phyloP scores from a whole-genome alignment of 768 basidiomycete genomes.

The Mrakia frigida region DNA sequence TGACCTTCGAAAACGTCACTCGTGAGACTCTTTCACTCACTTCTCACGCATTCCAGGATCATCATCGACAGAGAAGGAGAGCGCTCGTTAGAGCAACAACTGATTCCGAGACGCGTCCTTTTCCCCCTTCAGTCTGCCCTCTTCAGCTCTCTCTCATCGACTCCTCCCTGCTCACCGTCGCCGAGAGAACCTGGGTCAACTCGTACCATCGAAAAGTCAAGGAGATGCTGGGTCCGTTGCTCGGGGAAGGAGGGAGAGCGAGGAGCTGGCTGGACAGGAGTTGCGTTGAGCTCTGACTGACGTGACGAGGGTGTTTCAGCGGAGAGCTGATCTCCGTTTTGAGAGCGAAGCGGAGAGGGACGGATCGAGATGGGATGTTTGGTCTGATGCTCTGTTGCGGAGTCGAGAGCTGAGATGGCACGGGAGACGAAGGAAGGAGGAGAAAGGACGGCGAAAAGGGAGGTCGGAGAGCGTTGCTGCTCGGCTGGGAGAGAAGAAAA shows the following conservation, averaged over 20 bases:
- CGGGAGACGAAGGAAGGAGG: too few species aligned
- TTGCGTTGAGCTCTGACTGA: conserved; percentile 36
- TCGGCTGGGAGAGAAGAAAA: too few species aligned
- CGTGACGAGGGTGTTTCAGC: background rate
- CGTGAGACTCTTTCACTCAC: conserved; percentile 49
- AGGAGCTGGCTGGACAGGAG: conserved; percentile 44
- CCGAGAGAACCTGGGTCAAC: conserved; percentile 82
- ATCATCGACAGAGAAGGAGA: background rate
- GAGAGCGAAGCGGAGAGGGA: background rate
- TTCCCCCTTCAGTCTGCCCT: conserved; percentile 54
- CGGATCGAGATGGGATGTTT: too few species aligned
- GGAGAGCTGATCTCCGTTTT: background rate
- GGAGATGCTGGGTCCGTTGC: conserved; percentile 65
- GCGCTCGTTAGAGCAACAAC: background rate
- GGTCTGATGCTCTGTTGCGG: too few species aligned
- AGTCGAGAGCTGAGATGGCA: too few species aligned
- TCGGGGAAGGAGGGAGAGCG: conserved; percentile 55
- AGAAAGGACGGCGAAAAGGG: too few species aligned
- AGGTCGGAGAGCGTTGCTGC: too few species aligned
- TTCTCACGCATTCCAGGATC: background rate
- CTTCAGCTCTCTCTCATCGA: conserved; percentile 89
- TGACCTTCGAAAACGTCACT: conserved; percentile 82
- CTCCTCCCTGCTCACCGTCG: conserved; percentile 71
- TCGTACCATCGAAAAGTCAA: conserved; percentile 71
- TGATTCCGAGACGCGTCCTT: conserved; percentile 10